phyloP scores from a whole-genome alignment of 495 filamentous ascomycete genomes.

The Hypoxylon lenormandii region DNA sequence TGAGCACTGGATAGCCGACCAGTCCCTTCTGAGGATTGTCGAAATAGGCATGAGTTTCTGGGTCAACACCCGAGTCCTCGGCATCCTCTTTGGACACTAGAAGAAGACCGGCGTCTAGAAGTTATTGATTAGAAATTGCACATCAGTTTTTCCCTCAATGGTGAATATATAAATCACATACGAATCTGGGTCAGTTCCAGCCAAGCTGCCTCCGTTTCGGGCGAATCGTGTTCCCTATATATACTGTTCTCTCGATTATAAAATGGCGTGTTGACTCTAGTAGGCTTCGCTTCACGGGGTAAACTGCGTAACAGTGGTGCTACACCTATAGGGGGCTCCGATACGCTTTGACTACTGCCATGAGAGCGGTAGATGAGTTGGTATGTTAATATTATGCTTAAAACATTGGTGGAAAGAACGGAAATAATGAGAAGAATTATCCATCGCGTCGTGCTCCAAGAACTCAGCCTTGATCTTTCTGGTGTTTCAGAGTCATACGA shows the following conservation, averaged over 20 bases:
- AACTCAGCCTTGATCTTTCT: not conserved
- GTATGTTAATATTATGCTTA: constrained; percentile 13
- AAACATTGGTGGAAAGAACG: constrained; percentile 8
- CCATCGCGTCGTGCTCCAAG: constrained; percentile 7
- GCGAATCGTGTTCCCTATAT: constrained; percentile 32
- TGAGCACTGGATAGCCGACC: constrained; percentile 30
- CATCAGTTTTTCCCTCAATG: not conserved
- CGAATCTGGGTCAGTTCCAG: constrained; percentile 27
- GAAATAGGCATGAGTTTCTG: constrained; percentile 28
- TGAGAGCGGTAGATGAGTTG: not conserved
- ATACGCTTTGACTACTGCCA: constrained; percentile 14
- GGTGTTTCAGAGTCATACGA: not conserved
- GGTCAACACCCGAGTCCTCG: constrained; percentile 30
- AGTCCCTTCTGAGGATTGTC: constrained; percentile 31
- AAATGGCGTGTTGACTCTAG: constrained; percentile 23
- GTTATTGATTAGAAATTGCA: not conserved
- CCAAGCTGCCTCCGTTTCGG: constrained; percentile 29
- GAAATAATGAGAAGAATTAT: constrained; percentile 9
- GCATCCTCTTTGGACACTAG: constrained; percentile 30
- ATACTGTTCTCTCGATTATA: constrained; percentile 30
- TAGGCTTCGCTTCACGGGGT: constrained; percentile 10
- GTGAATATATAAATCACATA: not conserved
- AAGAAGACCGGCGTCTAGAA: constrained; percentile 26
- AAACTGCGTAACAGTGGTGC: constrained; percentile 21
- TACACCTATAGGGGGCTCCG: constrained; percentile 20